A percentile compares a stretch with the other conserved stretches of the same genome.
These are phyloP conservation scores for Pseudocercospora musae DNA, from an alignment of 2,329 filamentous ascomycete species.

Conservation along the genomic window DNA sequence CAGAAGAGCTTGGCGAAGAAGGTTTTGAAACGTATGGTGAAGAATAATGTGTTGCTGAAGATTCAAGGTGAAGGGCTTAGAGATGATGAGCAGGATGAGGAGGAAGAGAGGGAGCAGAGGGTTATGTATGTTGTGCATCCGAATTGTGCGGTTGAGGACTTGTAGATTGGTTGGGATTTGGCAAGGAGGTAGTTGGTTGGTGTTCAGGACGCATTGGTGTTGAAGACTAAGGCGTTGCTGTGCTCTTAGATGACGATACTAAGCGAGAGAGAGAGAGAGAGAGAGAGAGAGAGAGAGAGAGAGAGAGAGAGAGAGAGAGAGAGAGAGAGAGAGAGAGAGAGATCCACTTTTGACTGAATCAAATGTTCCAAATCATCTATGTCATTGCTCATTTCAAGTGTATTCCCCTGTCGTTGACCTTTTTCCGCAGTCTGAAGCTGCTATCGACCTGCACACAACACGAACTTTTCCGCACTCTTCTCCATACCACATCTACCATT, in stretches of 20 bases:
- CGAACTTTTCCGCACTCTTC: background rate
- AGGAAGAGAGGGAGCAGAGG: slow-evolving; percentile 47
- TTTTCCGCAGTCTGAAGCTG: background rate
- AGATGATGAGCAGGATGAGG: slow-evolving; percentile 58
- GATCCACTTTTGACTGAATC: too few relatives aligned
- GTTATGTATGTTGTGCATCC: slow-evolving; percentile 88
- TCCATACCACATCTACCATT: slow-evolving; percentile 38
- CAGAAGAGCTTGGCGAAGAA: slow-evolving; percentile 73
- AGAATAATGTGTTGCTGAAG: slow-evolving; percentile 62
- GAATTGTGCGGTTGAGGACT: slow-evolving; percentile 77
- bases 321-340: too few relatives aligned
- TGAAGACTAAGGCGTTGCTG: too few relatives aligned
- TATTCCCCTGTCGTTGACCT: background rate
- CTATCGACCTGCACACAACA: background rate
- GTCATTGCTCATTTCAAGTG: too few relatives aligned
- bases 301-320: too few relatives aligned
- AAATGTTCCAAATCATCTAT: too few relatives aligned
- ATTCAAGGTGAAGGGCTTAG: slow-evolving; percentile 83
- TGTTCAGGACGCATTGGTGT: too few relatives aligned
- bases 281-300: too few relatives aligned
- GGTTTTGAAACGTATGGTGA: slow-evolving; percentile 93
- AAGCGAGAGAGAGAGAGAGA: too few relatives aligned
- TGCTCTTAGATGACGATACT: background rate
- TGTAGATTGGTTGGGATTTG: slow-evolving; percentile 6
- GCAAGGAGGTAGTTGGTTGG: background rate